Conservation (phyloP, 805 yeast genomes). For the Lipomyces orientalis region DNA sequence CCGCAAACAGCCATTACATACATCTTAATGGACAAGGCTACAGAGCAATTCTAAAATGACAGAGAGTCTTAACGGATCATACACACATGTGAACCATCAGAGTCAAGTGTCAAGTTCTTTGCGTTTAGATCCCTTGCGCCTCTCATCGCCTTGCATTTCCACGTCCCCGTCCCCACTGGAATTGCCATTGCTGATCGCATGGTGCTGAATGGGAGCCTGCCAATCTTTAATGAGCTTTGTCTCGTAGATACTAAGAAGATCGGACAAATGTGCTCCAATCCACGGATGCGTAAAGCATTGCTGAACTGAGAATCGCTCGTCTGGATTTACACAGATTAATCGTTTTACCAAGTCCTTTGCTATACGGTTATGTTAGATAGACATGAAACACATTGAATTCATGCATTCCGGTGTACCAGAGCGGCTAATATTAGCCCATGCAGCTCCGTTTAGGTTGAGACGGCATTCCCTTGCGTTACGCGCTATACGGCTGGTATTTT, state of each 20-base stretch:
- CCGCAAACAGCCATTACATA: not conserved
- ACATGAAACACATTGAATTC: not conserved
- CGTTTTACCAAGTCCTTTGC: constrained; percentile 56
- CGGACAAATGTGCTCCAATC: constrained; percentile 52
- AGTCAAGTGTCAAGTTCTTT: not conserved
- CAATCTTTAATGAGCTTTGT: constrained; percentile 28
- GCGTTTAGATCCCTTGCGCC: not conserved
- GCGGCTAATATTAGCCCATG: constrained; percentile 52
- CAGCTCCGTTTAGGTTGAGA: constrained; percentile 48
- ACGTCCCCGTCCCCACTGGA: not conserved
- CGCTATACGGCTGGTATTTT: constrained; percentile 52
- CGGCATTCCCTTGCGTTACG: constrained; percentile 51
- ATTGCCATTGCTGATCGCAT: not conserved
- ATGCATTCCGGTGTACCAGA: constrained; percentile 18
- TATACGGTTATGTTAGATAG: constrained; percentile 33
- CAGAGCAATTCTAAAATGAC: too few species aligned
- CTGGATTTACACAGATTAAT: constrained; percentile 51
- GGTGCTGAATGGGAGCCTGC: constrained; percentile 16
- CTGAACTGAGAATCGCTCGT: constrained; percentile 47
- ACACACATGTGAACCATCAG: not conserved
- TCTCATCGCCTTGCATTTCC: not conserved
- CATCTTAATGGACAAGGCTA: not conserved
- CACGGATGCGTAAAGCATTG: constrained; percentile 55
- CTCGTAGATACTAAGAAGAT: constrained; percentile 49
- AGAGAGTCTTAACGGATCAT: too few species aligned